Conservation (phyloP, 1,284 basidiomycete genomes). For the Boletus mariae region DNA sequence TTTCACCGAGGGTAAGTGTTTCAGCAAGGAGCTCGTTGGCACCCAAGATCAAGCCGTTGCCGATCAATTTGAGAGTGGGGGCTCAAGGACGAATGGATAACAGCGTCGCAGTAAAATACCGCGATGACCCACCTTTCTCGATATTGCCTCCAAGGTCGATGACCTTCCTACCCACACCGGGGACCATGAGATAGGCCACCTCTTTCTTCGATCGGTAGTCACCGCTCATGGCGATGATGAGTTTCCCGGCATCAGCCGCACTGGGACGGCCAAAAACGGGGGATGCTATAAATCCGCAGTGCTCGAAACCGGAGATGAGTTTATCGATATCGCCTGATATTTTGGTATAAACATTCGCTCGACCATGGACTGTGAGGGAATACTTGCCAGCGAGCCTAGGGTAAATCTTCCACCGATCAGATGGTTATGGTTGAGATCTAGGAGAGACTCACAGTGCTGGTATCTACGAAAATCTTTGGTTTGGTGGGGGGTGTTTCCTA, state of each 20-base stretch:
- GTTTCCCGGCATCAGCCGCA: conserved; percentile 64
- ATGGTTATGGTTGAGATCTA: conserved; percentile 1
- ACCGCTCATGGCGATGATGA: conserved; percentile 79
- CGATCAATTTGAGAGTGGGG: conserved; percentile 77
- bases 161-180: conserved; percentile 75
- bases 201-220: conserved; percentile 84
- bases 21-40: conserved; percentile 79
- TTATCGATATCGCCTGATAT: conserved; percentile 65
- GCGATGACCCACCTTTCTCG: conserved; percentile 55
- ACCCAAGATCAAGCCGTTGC: conserved; percentile 68
- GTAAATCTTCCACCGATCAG: conserved; percentile 49
- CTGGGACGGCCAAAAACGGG: conserved; percentile 79
- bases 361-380: background rate
- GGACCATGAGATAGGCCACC: conserved; percentile 71
- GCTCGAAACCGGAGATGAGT: conserved; percentile 57
- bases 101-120: background rate
- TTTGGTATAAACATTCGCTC: background rate
- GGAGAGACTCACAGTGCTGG: conserved; percentile 58
- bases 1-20: conserved; percentile 79
- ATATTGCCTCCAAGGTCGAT: conserved; percentile 74
- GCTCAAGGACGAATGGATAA: conserved; percentile 38
- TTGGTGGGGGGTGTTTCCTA: conserved; percentile 42
- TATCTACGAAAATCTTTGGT: conserved; percentile 78
- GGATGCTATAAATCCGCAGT: conserved; percentile 68
- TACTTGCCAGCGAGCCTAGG: conserved; percentile 62